Base-by-base conservation (phyloP, 2,329 filamentous ascomycete genomes). In the Ceratocystis papillata region DNA sequence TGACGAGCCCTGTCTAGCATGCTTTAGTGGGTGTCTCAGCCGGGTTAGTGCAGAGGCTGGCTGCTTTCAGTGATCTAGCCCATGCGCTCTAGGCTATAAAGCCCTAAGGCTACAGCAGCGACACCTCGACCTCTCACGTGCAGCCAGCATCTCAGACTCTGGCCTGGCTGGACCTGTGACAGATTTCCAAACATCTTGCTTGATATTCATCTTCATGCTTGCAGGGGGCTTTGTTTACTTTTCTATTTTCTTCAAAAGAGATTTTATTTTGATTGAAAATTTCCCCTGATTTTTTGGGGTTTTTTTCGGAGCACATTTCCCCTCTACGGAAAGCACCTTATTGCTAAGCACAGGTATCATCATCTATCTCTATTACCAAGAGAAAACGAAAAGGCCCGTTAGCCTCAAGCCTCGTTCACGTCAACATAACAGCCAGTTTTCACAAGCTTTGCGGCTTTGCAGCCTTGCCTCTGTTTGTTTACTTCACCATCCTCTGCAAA, bases 221-320 rank as follows among this genome's bases (percentile, higher is more conserved):
- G 25, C 53, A 57, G 30, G 53, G 53, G 53, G n/a, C 10, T 62
- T 62, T 62, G 59, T 62, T 44, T 62, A 30, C 60, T 62, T 44
- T 62, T n/a, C 12, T 30, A 15, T 41, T 41, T 12, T 41, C 37
- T 41, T 15, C 37, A 22, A 25, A 10, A 22, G 37, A 3, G 1
- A 20, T 15, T 62, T 62, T 62, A n/a, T 44, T 45, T 20, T 44
- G 12, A 22, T 44, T 62, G 28, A 5, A 17, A 12, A 45, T 62
- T 62, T 62, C 41, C 41, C 60, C 44, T 62, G 37, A 28, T 46
- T 62, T 46, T 62, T 62, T 17, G 1, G 22, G 6, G 10, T 1
- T 46, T 46, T 57, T 57, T 8, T 57, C 4, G 37, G 10, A 15
- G 25, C 25, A 25, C 15, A n/a, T 20, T 57, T 30, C 17, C 15